phyloP scores from a whole-genome alignment of 2,329 filamentous ascomycete species.

The Truncatella angustata region DNA sequence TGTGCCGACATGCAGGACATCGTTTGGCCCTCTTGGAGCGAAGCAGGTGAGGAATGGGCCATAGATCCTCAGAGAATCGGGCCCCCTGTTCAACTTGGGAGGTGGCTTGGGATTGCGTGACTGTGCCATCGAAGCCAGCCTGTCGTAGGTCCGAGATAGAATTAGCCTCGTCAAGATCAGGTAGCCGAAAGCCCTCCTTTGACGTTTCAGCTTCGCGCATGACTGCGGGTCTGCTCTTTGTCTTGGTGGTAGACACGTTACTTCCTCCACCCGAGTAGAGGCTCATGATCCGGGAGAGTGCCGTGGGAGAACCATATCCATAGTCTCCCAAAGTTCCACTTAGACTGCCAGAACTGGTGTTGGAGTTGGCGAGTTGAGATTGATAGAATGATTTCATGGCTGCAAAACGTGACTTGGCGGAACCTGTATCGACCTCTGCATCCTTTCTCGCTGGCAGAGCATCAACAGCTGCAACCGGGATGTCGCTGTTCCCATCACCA shows the following conservation, averaged over 20 bases:
- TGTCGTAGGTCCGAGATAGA: constrained; percentile 59
- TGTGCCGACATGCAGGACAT: constrained; percentile 88
- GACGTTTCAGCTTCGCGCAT: constrained; percentile 77
- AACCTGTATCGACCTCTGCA: constrained; percentile 63
- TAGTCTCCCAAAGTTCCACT: constrained; percentile 39
- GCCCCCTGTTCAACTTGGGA: constrained; percentile 48
- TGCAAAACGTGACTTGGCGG: constrained; percentile 49
- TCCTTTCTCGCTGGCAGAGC: constrained; percentile 37
- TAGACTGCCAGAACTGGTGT: constrained; percentile 49
- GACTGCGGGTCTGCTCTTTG: constrained; percentile 63
- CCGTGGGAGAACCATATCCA: constrained; percentile 73
- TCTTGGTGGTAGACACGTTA: constrained; percentile 60
- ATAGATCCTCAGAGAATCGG: constrained; percentile 70
- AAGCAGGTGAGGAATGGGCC: constrained; percentile 78
- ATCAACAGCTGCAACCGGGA: constrained; percentile 19
- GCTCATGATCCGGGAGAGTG: constrained; percentile 85
- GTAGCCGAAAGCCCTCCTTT: constrained; percentile 69
- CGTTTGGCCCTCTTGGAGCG: constrained; percentile 93
- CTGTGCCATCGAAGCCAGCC: constrained; percentile 63
- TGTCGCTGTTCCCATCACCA: constrained; percentile 40
- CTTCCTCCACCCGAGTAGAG: constrained; percentile 75
- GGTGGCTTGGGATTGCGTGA: constrained; percentile 46
- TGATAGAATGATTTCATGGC: constrained; percentile 80
- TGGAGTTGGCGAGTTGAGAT: constrained; percentile 66
- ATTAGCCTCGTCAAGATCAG: constrained; percentile 59